Evolutionary conservation across 495 filamentous ascomycete genomes (phyloP).

Genomic region (Geoglossum glabrum): DNA sequence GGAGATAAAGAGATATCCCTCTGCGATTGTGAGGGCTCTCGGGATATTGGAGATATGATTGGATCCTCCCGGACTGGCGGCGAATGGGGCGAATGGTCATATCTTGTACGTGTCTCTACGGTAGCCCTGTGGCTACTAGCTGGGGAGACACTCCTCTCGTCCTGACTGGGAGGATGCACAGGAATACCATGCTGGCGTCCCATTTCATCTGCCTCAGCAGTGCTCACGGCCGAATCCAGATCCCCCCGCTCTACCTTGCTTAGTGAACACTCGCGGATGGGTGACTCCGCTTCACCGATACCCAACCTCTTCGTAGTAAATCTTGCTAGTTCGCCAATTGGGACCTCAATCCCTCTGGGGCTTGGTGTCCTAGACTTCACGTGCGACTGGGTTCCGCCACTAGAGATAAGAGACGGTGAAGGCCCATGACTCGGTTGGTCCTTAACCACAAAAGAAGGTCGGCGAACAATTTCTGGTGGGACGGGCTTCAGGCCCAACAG

Average conservation of each 20-base stretch:
- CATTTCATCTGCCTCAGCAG: not conserved
- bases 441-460: slow-evolving; percentile 1
- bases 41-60: slow-evolving; percentile 9
- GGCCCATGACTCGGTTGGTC: not conserved
- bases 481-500: slow-evolving; percentile 59
- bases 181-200: not conserved
- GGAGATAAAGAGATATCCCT: slow-evolving; percentile 4
- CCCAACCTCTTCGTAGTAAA: slow-evolving; percentile 8
- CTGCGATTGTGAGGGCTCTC: slow-evolving; percentile 6
- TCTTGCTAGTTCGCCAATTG: slow-evolving; percentile 49
- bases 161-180: not conserved
- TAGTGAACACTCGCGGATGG: slow-evolving; percentile 8
- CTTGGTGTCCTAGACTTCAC: slow-evolving; percentile 27
- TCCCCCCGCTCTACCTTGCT: slow-evolving; percentile 6
- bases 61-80: not conserved
- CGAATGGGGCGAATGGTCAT: not conserved
- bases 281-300: not conserved
- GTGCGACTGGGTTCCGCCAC: not conserved
- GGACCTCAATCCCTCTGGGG: slow-evolving; percentile 39
- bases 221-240: slow-evolving; percentile 4
- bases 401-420: not conserved
- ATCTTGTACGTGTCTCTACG: not conserved
- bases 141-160: not conserved
- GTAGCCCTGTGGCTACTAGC: not conserved
- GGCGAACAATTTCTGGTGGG: slow-evolving; percentile 35